A percentile compares a stretch with the other conserved stretches of the same genome.
Evolutionary conservation across 1,284 basidiomycete genomes (phyloP).

Genomic region (Pterulicium gracile): DNA sequence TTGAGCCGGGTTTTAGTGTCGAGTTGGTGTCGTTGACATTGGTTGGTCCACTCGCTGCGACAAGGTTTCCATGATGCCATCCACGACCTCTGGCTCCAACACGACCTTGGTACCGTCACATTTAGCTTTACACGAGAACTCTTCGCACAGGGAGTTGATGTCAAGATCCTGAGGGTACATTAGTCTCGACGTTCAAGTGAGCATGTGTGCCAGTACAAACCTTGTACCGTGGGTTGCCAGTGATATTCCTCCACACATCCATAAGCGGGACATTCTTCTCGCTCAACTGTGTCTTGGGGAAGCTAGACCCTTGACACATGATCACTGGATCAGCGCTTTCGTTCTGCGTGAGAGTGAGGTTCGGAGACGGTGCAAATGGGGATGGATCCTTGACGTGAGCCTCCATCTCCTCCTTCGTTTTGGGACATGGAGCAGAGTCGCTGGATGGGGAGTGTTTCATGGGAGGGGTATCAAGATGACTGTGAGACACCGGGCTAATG

Average conservation of each 20-base stretch:
- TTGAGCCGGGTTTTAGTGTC: too few species aligned
- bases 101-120: constrained; percentile 76
- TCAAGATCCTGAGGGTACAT: constrained; percentile 60
- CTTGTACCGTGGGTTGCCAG: constrained; percentile 62
- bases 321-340: constrained; percentile 36
- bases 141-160: constrained; percentile 62
- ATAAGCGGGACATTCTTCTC: constrained; percentile 67
- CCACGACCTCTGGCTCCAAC: constrained; percentile 57
- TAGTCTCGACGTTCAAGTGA: too few species aligned
- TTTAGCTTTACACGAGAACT: constrained; percentile 68
- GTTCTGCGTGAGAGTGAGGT: constrained; percentile 20
- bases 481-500: constrained; percentile 46
- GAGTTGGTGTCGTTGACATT: background rate
- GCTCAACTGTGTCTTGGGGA: constrained; percentile 58
- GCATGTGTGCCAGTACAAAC: too few species aligned
- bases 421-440: constrained; percentile 34
- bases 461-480: constrained; percentile 14
- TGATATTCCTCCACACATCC: constrained; percentile 65
- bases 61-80: constrained; percentile 51
- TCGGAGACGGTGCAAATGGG: constrained; percentile 27
- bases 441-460: constrained; percentile 18
- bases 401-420: constrained; percentile 44
- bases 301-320: constrained; percentile 41
- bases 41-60: background rate
- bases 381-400: constrained; percentile 44